phyloP scores from a whole-genome alignment of 495 filamentous ascomycete genomes.

The Choiromyces venosus region DNA sequence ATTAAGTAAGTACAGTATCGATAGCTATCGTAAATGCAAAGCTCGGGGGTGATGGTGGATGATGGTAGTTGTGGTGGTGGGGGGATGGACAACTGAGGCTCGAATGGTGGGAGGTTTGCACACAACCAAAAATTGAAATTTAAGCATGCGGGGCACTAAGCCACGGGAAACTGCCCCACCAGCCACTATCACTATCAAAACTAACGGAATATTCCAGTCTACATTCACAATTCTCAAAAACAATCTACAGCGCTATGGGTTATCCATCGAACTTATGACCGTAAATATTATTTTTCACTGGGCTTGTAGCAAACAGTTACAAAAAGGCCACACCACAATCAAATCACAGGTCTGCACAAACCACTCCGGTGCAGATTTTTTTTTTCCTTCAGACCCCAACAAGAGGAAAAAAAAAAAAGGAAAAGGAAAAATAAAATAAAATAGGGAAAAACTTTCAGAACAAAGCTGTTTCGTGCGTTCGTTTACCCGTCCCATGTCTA shows the following conservation, averaged over 20 bases:
- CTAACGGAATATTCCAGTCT: not conserved
- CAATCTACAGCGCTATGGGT: not conserved
- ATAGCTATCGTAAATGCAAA: not conserved
- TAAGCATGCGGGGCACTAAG: not conserved
- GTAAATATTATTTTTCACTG: not conserved
- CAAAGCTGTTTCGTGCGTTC: not conserved
- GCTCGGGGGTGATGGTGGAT: not conserved
- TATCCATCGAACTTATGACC: not conserved
- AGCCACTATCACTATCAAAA: not conserved
- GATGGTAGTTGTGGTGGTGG: not conserved
- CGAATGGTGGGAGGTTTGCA: not conserved
- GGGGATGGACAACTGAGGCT: not conserved
- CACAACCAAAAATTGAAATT: not conserved
- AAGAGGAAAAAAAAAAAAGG: slow-evolving; percentile 10
- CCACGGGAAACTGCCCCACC: not conserved
- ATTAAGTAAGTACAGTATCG: not conserved
- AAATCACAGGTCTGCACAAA: slow-evolving; percentile 14
- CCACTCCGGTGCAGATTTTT: slow-evolving; percentile 11
- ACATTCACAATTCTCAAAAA: not conserved
- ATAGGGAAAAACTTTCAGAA: not conserved
- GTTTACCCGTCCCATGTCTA: not conserved
- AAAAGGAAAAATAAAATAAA: slow-evolving; percentile 12
- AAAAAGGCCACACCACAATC: slow-evolving; percentile 22
- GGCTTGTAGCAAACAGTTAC: not conserved
- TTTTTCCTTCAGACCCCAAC: slow-evolving; percentile 17